Evolutionary conservation across 2,329 filamentous ascomycete species (phyloP).

Genomic region (Diaporthe citrichinensis): DNA sequence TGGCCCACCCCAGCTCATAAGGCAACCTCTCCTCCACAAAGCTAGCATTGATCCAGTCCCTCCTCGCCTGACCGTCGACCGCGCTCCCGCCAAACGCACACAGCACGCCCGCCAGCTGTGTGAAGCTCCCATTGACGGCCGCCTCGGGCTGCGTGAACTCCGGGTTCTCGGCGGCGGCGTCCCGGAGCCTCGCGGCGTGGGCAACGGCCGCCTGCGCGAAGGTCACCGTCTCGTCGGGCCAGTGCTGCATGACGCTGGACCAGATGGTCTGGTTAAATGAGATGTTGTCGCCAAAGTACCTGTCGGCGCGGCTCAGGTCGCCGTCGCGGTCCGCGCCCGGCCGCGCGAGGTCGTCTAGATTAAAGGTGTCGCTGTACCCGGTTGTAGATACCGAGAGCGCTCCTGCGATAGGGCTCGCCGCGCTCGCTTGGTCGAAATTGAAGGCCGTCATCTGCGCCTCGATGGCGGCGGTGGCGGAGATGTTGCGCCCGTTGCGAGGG

Average conservation of each 20-base stretch:
- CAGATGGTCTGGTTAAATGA: conserved; percentile 29
- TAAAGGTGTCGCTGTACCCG: conserved; percentile 43
- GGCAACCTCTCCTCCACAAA: conserved; percentile 20
- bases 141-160: conserved; percentile 27
- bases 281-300: conserved; percentile 34
- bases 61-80: conserved; percentile 5
- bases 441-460: conserved; percentile 45
- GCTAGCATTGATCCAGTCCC: conserved; percentile 6
- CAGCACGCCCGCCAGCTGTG: conserved; percentile 19
- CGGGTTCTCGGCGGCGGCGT: conserved; percentile 31
- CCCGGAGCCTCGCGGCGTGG: conserved; percentile 24
- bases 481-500: conserved; percentile 48
- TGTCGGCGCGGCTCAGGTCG: conserved; percentile 49
- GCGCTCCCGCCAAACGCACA: conserved; percentile 14
- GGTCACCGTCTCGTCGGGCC: conserved; percentile 24
- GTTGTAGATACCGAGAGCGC: conserved; percentile 45
- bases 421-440: conserved; percentile 36
- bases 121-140: conserved; percentile 5
- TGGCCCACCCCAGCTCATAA: conserved; percentile 6
- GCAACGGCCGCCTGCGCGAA: conserved; percentile 25
- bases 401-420: conserved; percentile 47
- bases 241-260: conserved; percentile 9
- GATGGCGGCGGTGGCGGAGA: conserved; percentile 47
- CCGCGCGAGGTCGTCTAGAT: conserved; percentile 43
- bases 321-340: conserved; percentile 44